Evolutionary conservation across 2,329 filamentous ascomycete species (phyloP).

Genomic region (Parastagonospora avenae): DNA sequence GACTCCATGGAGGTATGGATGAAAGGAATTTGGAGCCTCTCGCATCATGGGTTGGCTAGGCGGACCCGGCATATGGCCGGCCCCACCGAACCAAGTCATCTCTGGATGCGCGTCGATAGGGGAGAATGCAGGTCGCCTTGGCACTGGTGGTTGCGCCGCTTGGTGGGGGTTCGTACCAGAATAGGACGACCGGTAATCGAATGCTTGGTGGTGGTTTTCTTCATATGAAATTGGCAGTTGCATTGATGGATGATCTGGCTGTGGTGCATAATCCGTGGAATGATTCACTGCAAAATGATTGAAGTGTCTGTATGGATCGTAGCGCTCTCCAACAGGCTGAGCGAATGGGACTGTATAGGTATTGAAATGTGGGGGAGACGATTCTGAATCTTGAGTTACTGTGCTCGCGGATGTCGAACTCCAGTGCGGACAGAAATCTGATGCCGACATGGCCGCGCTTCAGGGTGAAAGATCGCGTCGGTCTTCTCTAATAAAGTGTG

Average conservation of each 20-base stretch:
- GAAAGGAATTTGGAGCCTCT: conserved; percentile 6
- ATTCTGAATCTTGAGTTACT: conserved; percentile 23
- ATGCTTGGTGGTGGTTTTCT: conserved; percentile 12
- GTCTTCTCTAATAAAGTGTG: background rate
- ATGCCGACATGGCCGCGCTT: conserved; percentile 32
- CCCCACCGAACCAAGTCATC: conserved; percentile 5
- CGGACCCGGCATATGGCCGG: conserved; percentile 5
- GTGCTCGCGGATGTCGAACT: conserved; percentile 20
- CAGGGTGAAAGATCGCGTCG: background rate
- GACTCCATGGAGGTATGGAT: conserved; percentile 2
- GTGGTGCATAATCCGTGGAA: conserved; percentile 11
- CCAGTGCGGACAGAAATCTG: conserved; percentile 24
- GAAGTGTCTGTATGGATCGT: conserved; percentile 9
- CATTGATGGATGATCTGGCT: conserved; percentile 13
- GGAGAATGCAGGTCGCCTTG: conserved; percentile 25
- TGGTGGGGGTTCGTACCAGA: conserved; percentile 10
- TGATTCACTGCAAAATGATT: conserved; percentile 14
- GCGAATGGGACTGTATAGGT: conserved; percentile 16
- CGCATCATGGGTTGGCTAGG: conserved; percentile 10
- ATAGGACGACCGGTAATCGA: conserved; percentile 12
- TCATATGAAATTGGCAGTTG: conserved; percentile 10
- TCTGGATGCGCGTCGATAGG: conserved; percentile 7
- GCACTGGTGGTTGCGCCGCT: conserved; percentile 3
- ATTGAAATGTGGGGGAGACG: conserved; percentile 22
- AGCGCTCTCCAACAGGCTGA: conserved; percentile 15